These are phyloP conservation scores for Waltiozyma sp. DNA, from an alignment of 1,139 yeast genomes.

Conservation along the genomic window DNA sequence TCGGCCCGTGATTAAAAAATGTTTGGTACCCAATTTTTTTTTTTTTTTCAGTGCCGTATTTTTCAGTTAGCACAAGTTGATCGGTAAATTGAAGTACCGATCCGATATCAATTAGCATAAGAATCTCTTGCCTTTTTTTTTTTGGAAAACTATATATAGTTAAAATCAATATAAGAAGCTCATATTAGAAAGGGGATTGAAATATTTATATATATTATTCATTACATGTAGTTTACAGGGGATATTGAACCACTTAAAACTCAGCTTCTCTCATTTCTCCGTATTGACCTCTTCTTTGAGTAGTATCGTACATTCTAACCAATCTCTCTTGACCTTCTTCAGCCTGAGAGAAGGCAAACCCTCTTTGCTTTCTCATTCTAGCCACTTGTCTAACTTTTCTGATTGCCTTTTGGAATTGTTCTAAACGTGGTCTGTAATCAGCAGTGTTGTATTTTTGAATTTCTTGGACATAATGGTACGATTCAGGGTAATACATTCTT, in stretches of 20 bases:
- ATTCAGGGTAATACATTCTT: constrained; percentile 82
- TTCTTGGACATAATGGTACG: constrained; percentile 92
- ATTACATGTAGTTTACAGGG: too few species aligned
- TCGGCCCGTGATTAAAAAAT: too few species aligned
- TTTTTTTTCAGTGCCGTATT: too few species aligned
- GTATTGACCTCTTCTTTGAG: constrained; percentile 43
- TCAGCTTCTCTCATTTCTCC: constrained; percentile 38
- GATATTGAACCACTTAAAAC: too few species aligned
- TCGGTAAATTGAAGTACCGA: too few species aligned
- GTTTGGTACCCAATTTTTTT: too few species aligned
- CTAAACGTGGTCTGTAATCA: constrained; percentile 90
- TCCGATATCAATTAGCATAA: too few species aligned
- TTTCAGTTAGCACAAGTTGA: too few species aligned
- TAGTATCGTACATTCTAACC: constrained; percentile 90
- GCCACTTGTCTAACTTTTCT: constrained; percentile 96
- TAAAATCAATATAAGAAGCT: too few species aligned
- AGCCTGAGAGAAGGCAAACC: constrained; percentile 95
- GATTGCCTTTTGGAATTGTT: constrained; percentile 93
- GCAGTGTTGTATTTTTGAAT: constrained; percentile 92
- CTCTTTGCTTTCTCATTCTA: constrained; percentile 95
- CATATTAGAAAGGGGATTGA: too few species aligned
- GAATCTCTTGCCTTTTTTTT: too few species aligned
- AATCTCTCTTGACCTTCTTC: constrained; percentile 88
- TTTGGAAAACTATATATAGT: too few species aligned
- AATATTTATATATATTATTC: neutral